phyloP scores from a whole-genome alignment of 768 basidiomycete species.

The Scleroderma bovista region DNA sequence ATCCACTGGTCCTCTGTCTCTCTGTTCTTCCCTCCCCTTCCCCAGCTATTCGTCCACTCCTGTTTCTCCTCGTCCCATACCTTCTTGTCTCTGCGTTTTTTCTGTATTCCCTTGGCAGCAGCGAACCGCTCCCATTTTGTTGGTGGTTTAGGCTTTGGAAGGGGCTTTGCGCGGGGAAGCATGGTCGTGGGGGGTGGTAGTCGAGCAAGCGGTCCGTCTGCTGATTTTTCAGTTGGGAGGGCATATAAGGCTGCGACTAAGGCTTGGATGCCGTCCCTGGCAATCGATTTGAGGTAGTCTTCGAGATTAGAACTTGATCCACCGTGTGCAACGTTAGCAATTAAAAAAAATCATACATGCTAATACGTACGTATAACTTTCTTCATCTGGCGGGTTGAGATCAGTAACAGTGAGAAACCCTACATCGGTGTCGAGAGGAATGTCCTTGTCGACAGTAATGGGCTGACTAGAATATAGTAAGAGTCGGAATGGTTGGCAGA shows the following conservation, averaged over 20 bases:
- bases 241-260: constrained; percentile 77
- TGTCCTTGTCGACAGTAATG: constrained; percentile 69
- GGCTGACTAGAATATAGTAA: constrained; percentile 46
- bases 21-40: constrained; percentile 84
- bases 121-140: constrained; percentile 99
- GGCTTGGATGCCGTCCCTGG: constrained; percentile 77
- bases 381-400: constrained; percentile 78
- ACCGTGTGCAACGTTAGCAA: background rate
- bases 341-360: background rate
- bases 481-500: background rate
- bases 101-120: constrained; percentile 86
- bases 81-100: constrained; percentile 70
- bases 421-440: constrained; percentile 72
- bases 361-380: constrained; percentile 66
- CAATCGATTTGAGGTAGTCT: constrained; percentile 69
- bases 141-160: constrained; percentile 86
- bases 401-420: constrained; percentile 86
- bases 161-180: constrained; percentile 86
- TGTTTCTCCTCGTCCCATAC: constrained; percentile 95
- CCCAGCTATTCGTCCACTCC: constrained; percentile 91
- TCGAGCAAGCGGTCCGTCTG: constrained; percentile 77
- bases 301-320: constrained; percentile 65
- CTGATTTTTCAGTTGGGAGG: constrained; percentile 69
- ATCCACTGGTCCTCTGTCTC: constrained; percentile 85
- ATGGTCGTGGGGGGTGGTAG: constrained; percentile 73